A percentile compares a stretch with the other conserved stretches of the same genome.
These are phyloP conservation scores for Tolypocladium tropicale DNA, from an alignment of 2,329 filamentous ascomycete species.

Conservation along the genomic window DNA sequence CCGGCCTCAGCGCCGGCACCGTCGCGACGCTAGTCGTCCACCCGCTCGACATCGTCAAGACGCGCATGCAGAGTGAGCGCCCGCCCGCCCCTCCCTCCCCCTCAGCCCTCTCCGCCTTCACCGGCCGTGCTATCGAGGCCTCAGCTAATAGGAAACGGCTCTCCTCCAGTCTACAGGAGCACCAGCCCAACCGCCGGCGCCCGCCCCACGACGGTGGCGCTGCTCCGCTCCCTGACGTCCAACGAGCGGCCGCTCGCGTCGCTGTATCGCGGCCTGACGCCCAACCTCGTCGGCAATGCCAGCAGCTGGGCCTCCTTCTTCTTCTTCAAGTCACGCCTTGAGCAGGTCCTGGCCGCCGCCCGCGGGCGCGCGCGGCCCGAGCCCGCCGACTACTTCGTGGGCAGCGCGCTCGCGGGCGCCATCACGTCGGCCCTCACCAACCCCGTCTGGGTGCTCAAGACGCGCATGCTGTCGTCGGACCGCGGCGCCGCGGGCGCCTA, in stretches of 20 bases:
- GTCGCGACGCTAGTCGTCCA: conserved; percentile 81
- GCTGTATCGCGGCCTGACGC: conserved; percentile 81
- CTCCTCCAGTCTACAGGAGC: conserved; percentile 41
- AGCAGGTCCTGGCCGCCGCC: conserved; percentile 30
- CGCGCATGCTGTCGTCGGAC: conserved; percentile 86
- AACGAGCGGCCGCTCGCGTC: conserved; percentile 51
- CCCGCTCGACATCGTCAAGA: conserved; percentile 93
- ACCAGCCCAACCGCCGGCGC: conserved; percentile 22
- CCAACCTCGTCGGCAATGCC: conserved; percentile 86
- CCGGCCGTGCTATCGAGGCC: not conserved
- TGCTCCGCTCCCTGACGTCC: conserved; percentile 38
- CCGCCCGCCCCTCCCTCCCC: not conserved
- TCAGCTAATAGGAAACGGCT: not conserved
- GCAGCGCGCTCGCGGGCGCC: conserved; percentile 61
- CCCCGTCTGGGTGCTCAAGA: conserved; percentile 97
- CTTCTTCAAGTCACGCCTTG: conserved; percentile 54
- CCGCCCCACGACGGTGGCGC: conserved; percentile 37
- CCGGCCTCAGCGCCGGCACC: conserved; percentile 81
- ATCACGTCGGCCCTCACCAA: conserved; percentile 79
- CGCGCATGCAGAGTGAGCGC: conserved; percentile 77
- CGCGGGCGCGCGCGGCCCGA: conserved; percentile 14
- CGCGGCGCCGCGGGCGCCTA: conserved; percentile 68
- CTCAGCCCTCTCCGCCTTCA: too few species aligned
- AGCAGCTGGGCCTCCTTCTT: conserved; percentile 91
- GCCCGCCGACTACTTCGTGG: conserved; percentile 68